Base-by-base conservation (phyloP, 2,329 filamentous ascomycete genomes). In the Nothophaeocryptopus gaeumannii region DNA sequence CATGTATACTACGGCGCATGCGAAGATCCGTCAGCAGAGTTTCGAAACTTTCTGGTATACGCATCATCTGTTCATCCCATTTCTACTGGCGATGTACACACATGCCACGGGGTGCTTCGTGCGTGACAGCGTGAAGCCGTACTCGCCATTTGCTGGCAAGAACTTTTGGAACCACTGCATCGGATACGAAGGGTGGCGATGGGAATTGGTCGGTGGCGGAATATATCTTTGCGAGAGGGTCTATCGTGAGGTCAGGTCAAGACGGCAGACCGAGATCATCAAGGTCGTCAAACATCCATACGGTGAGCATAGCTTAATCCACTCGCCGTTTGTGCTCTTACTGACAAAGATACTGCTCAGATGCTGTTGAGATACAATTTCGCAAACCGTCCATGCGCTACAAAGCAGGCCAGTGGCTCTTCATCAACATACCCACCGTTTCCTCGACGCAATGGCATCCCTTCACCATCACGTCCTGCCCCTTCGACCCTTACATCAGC, bases 31-130 rank as follows among this genome's bases (percentile, higher is more conserved):
- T 47, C 92, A 97, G 68, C 93, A 99, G 68, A 95, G 89, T 0
- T 99, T 91, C 67, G 93, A 99, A 74, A 95, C 92, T 0, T 99
- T 99, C 70, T 99, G 93, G 93, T 99, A 99, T 73, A 96, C 90
- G 0, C 93, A 99, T 72, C 93, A 99, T 65, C 81, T 99, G n/a
- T 97, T 97, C 65, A 87, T 99, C 53, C 92, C 93, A 1, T 99
- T 99, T 71, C 74, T 97, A 65, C 78, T 99, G 38, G 92, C 82
- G 39, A 83, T 99, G 60, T 99, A 97, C 72, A 97, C 92, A 10
- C 93, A 99, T 70, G 92, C 93, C 1, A 89, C 88, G 7, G 91
- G 90, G 52, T 99, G 93, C 73, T 99, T 99, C 74, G 93, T 99
- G 34, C 88, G 93, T 59, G 91, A 96, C 67, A 86, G 84, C 1